Percentiles rank a stretch among this genome's conserved stretches.
These are phyloP conservation scores for Alternaria atra DNA, from an alignment of 2,329 filamentous ascomycete species.

Conservation along the genomic window DNA sequence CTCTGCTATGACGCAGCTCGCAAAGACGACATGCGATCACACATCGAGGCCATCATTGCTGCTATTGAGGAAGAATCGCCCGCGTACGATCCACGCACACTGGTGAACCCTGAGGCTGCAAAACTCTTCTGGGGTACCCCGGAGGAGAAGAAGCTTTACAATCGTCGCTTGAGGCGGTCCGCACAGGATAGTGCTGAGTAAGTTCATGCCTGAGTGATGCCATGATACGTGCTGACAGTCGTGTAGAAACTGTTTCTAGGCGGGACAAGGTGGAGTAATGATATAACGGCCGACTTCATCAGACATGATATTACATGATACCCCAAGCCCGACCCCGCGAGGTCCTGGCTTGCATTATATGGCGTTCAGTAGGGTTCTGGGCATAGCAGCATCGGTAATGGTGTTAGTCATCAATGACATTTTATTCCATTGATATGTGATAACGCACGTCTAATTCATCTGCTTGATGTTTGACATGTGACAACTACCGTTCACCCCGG, in stretches of 20 bases:
- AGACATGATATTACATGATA: conserved; percentile 44
- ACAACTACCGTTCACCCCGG: background rate
- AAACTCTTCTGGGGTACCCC: conserved; percentile 84
- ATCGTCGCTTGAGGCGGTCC: conserved; percentile 78
- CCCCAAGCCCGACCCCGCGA: conserved; percentile 25
- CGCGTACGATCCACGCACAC: conserved; percentile 87
- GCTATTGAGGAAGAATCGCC: conserved; percentile 88
- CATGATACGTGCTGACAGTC: background rate
- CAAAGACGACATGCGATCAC: conserved; percentile 79
- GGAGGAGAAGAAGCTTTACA: conserved; percentile 85
- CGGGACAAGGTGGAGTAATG: conserved; percentile 6
- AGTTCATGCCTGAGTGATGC: conserved; percentile 18
- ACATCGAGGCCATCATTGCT: conserved; percentile 83
- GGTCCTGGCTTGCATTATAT: conserved; percentile 34
- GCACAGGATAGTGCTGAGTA: conserved; percentile 67
- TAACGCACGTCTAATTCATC: background rate
- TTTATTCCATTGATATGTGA: background rate
- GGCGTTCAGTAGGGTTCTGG: conserved; percentile 28
- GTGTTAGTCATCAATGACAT: conserved; percentile 8
- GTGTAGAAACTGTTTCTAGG: conserved; percentile 37
- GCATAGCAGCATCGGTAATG: conserved; percentile 21
- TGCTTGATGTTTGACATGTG: background rate
- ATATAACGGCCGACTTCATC: conserved; percentile 31
- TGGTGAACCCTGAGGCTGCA: conserved; percentile 85
- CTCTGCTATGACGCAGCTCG: conserved; percentile 77